phyloP scores from a whole-genome alignment of 768 basidiomycete species.

The Saitozyma podzolica region DNA sequence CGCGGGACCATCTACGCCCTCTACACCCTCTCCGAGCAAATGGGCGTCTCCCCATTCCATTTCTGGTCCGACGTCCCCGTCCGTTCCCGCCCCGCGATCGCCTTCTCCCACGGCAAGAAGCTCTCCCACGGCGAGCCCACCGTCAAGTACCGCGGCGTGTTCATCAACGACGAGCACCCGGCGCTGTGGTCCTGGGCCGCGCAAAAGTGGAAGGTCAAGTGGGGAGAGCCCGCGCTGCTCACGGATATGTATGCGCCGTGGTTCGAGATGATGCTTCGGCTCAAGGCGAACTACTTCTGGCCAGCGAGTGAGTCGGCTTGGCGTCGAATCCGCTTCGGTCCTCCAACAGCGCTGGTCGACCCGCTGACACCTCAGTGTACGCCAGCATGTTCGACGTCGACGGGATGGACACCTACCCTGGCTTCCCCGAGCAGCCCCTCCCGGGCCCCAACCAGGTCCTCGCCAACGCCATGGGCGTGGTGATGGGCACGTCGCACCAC shows the following conservation, averaged over 20 bases:
- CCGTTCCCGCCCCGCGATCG: slow-evolving; percentile 57
- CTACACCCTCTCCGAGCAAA: slow-evolving; percentile 70
- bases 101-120: slow-evolving; percentile 49
- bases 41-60: slow-evolving; percentile 58
- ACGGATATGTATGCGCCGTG: slow-evolving; percentile 51
- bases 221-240: slow-evolving; percentile 63
- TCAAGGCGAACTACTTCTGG: slow-evolving; percentile 73
- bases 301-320: slow-evolving; percentile 55
- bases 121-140: slow-evolving; percentile 64
- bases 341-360: neutral
- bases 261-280: slow-evolving; percentile 66
- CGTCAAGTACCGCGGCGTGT: slow-evolving; percentile 68
- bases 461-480: slow-evolving; percentile 67
- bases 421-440: slow-evolving; percentile 47
- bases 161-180: slow-evolving; percentile 76
- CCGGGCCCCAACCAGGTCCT: slow-evolving; percentile 61
- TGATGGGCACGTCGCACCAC: slow-evolving; percentile 72
- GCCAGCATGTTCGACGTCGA: slow-evolving; percentile 23
- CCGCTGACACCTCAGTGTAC: slow-evolving; percentile 8
- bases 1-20: slow-evolving; percentile 67
- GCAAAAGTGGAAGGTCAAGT: slow-evolving; percentile 67
- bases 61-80: slow-evolving; percentile 76
- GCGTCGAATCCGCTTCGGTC: neutral
- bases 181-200: slow-evolving; percentile 69
- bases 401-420: slow-evolving; percentile 55